A percentile compares a stretch with the other conserved stretches of the same genome.
Conservation (phyloP, 2,329 filamentous ascomycete species). For the Coniosporium tulheliwenetii region DNA sequence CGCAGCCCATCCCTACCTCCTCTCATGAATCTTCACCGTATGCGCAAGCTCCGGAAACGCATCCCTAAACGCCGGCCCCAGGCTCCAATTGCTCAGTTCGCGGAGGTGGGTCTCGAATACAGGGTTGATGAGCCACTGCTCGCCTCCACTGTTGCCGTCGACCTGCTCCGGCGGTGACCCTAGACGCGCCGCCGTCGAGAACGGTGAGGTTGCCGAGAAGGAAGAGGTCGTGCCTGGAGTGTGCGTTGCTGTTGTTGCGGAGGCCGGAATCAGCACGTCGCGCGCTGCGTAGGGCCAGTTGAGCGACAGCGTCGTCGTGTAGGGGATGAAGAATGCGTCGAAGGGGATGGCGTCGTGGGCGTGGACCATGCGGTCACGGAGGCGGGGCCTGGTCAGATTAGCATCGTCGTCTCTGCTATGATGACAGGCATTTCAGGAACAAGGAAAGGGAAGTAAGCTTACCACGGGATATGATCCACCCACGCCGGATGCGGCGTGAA, state of each 20-base stretch:
- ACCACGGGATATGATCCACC: conserved; percentile 70
- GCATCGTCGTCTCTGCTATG: too few species aligned
- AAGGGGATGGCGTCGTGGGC: conserved; percentile 46
- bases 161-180: conserved; percentile 9
- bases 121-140: conserved; percentile 67
- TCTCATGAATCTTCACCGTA: conserved; percentile 11
- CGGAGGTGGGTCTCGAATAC: conserved; percentile 71
- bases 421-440: neutral
- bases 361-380: conserved; percentile 45
- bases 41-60: conserved; percentile 15
- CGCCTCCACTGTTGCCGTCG: conserved; percentile 14
- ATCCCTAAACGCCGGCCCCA: conserved; percentile 39
- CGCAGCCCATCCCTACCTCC: neutral
- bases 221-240: conserved; percentile 7
- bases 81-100: conserved; percentile 63
- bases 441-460: conserved; percentile 4
- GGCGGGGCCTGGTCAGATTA: neutral
- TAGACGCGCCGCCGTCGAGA: conserved; percentile 11
- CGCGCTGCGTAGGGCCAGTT: conserved; percentile 75
- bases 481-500: conserved; percentile 58
- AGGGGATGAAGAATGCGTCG: conserved; percentile 72
- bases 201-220: conserved; percentile 12
- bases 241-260: conserved; percentile 7
- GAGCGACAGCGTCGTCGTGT: conserved; percentile 56
- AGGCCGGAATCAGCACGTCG: conserved; percentile 44